Base-by-base conservation (phyloP, 2,329 filamentous ascomycete species). In the Chrysoporthe puriensis region DNA sequence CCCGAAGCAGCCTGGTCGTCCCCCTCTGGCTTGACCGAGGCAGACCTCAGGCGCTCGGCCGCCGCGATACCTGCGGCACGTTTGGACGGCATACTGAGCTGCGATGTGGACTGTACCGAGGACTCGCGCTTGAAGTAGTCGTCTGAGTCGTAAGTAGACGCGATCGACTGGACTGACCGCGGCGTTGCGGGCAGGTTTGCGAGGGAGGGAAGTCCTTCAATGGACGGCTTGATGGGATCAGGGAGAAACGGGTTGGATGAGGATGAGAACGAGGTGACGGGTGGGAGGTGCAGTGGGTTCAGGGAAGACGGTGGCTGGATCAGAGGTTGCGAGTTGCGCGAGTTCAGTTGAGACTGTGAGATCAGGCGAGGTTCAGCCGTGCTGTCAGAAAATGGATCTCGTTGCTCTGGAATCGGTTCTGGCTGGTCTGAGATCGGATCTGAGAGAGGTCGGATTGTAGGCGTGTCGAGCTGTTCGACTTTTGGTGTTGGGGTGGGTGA, bases 221-320 rank as follows among this genome's bases (percentile, higher is more conserved):
- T 70, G 6, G 68, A 70, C 42, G 67, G 66, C n/a, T 68, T 68
- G 62, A 70, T 64, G 48, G 68, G 66, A 44, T 70, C 68, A 40
- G 60, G 50, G 18, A 68, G 63, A 18, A 68, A 63, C 1, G 66
- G 56, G 8, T 66, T 68, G 5, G 66, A 36, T 16, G 68, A 62
- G 43, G 68, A 63, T 42, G 60, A 40, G 13, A 21, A 44, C 26
- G 66, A 61, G 59, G 13, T 48, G 59, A 46, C 26, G 16, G 59
- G 21, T 40, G 43, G 42, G 14, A 42, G 54, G 6, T 59, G 57
- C n/a, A 50, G 48, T 13, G 63, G 67, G 36, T 60, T 42, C 2
- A 44, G 16, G 21, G 59, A 60, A 6, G 32, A 44, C 42, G 54
- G n/a, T 56, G 59, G 62, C 40, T 46, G 59, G 40, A n/a, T n/a